Conservation (phyloP, 768 basidiomycete genomes). For the Daedaleopsis sinensis region DNA sequence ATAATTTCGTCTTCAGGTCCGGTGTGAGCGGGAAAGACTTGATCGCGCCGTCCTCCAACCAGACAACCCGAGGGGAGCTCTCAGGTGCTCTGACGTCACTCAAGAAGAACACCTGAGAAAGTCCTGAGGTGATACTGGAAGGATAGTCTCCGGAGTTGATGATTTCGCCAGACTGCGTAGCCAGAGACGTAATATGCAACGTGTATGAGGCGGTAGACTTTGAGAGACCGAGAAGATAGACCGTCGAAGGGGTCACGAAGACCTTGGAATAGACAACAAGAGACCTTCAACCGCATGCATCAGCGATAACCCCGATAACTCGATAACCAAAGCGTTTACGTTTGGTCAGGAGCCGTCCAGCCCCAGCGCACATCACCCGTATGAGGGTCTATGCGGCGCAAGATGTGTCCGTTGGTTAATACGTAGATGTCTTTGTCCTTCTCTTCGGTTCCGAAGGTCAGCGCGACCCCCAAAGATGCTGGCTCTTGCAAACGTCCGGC, state of each 20-base stretch:
- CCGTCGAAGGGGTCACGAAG: constrained; percentile 48
- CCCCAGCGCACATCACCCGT: constrained; percentile 67
- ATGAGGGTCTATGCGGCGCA: constrained; percentile 51
- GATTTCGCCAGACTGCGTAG: constrained; percentile 54
- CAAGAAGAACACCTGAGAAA: constrained; percentile 41
- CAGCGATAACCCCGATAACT: neutral
- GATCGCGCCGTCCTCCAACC: constrained; percentile 56
- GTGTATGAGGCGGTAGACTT: constrained; percentile 56
- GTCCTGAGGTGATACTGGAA: constrained; percentile 44
- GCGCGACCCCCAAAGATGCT: constrained; percentile 54
- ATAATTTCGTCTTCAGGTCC: constrained; percentile 50
- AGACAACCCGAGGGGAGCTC: constrained; percentile 43
- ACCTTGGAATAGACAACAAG: constrained; percentile 67
- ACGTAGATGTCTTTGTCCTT: constrained; percentile 46
- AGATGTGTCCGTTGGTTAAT: constrained; percentile 61
- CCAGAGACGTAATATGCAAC: constrained; percentile 67
- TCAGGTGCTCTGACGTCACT: constrained; percentile 24
- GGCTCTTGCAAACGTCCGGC: constrained; percentile 53
- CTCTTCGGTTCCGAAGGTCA: constrained; percentile 44
- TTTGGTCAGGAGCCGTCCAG: constrained; percentile 71
- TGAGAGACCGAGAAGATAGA: constrained; percentile 58
- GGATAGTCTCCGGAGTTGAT: constrained; percentile 54
- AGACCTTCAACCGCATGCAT: constrained; percentile 45
- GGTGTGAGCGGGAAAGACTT: constrained; percentile 55
- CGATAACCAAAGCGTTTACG: constrained; percentile 43